Conservation (phyloP, 768 basidiomycete genomes). For the Auriscalpium orientale region DNA sequence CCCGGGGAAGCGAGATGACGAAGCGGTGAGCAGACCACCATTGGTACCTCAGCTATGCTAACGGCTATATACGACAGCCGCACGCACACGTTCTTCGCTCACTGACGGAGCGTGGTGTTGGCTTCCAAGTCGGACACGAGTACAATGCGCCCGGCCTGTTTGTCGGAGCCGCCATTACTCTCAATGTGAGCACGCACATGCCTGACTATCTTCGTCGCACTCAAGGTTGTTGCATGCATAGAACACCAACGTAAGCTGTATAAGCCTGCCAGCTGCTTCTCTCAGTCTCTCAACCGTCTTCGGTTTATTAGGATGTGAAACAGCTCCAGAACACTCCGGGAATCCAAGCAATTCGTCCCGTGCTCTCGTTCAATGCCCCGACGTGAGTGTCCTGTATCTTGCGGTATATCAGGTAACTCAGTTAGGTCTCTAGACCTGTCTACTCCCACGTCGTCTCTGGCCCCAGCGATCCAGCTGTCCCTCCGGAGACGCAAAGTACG, state of each 20-base stretch:
- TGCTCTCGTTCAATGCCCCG: slow-evolving; percentile 35
- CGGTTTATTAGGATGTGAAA: slow-evolving; percentile 36
- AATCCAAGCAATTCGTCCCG: slow-evolving; percentile 51
- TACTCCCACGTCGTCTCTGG: slow-evolving; percentile 33
- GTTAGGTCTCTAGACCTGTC: slow-evolving; percentile 31
- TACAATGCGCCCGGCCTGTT: background rate
- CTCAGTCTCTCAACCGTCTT: too few relatives aligned
- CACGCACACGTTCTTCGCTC: background rate
- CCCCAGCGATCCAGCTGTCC: slow-evolving; percentile 32
- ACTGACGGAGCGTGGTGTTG: background rate
- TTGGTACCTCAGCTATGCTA: too few relatives aligned
- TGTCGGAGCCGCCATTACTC: background rate
- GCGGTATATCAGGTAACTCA: background rate
- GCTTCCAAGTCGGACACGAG: background rate
- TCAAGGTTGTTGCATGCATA: too few relatives aligned
- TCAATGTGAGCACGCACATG: slow-evolving; percentile 40
- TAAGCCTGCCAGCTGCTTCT: too few relatives aligned
- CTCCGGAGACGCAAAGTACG: slow-evolving; percentile 41
- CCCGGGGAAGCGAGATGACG: background rate
- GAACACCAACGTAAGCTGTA: too few relatives aligned
- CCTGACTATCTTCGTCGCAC: slow-evolving; percentile 22
- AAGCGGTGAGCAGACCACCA: too few relatives aligned
- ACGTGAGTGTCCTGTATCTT: slow-evolving; percentile 24
- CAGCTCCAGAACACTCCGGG: slow-evolving; percentile 37
- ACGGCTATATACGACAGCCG: background rate